Conservation (phyloP, 805 yeast genomes). For the Komagataella kurtzmanii region DNA sequence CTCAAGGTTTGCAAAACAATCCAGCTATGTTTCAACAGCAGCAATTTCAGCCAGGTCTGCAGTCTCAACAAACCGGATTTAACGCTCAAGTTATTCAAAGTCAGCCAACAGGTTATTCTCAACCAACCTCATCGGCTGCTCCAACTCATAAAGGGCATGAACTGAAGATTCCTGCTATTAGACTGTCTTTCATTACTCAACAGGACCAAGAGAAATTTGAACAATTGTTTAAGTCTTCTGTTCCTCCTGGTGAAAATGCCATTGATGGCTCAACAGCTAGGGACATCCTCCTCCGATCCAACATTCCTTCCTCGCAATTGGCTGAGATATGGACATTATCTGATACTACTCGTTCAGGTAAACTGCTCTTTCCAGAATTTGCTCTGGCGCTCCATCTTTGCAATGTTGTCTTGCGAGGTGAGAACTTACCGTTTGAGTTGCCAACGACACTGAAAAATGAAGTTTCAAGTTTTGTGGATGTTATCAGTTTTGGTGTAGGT, state of each 20-base stretch:
- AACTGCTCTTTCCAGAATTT: conserved; percentile 84
- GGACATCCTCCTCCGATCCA: conserved; percentile 67
- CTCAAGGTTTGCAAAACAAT: not conserved
- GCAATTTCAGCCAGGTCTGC: conserved; percentile 16
- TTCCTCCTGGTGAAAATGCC: conserved; percentile 54
- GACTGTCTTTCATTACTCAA: conserved; percentile 75
- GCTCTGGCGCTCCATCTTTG: conserved; percentile 85
- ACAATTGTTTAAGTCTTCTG: conserved; percentile 68
- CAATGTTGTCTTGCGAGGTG: conserved; percentile 65
- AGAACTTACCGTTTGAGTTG: conserved; percentile 56
- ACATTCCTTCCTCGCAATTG: conserved; percentile 57
- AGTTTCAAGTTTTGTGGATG: conserved; percentile 81
- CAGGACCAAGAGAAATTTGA: conserved; percentile 83
- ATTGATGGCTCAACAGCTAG: conserved; percentile 66
- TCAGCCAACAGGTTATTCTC: not conserved
- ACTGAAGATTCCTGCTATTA: conserved; percentile 56
- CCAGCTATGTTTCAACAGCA: not conserved
- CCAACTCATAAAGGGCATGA: conserved; percentile 36
- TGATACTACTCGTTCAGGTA: conserved; percentile 82
- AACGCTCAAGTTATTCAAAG: conserved; percentile 7
- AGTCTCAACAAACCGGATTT: conserved; percentile 35
- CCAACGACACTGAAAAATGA: conserved; percentile 70
- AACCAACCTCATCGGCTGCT: conserved; percentile 18
- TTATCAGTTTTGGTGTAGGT: conserved; percentile 57
- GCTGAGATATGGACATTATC: conserved; percentile 85